These are phyloP conservation scores for Penicillium italicum DNA, from an alignment of 2,329 filamentous ascomycete genomes.

Conservation along the genomic window DNA sequence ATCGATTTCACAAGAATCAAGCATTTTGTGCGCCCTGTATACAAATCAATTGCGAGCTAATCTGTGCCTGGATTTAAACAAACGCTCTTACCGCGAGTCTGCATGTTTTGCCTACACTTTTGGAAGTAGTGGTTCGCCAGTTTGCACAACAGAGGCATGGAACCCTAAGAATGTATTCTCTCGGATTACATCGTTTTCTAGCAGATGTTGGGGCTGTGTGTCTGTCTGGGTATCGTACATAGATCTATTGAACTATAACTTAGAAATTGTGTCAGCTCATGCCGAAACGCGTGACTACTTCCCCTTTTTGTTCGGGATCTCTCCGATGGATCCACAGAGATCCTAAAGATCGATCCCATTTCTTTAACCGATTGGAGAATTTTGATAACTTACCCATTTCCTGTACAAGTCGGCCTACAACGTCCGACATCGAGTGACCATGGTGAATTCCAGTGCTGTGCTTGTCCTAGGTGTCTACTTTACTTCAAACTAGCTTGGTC, in stretches of 20 bases:
- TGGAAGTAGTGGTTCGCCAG: not conserved
- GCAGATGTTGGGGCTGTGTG: not conserved
- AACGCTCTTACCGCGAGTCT: not conserved
- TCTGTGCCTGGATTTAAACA: not conserved
- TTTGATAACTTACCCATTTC: too few species aligned
- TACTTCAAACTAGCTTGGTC: not conserved
- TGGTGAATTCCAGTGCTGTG: not conserved
- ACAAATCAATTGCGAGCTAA: not conserved
- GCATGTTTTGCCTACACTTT: not conserved
- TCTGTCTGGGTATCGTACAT: not conserved
- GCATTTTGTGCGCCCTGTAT: not conserved
- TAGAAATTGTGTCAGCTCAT: not conserved
- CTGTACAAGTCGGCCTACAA: not conserved
- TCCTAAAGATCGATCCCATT: not conserved
- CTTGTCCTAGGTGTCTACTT: not conserved
- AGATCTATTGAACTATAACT: not conserved
- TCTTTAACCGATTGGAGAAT: too few species aligned
- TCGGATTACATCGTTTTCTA: too few species aligned
- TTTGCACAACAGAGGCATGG: not conserved
- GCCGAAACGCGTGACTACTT: not conserved
- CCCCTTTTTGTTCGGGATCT: not conserved
- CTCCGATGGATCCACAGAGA: not conserved
- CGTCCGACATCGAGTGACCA: not conserved
- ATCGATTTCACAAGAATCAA: not conserved
- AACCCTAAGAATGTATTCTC: not conserved